Conservation (phyloP, 768 basidiomycete genomes). For the Panaeolus papilionaceus region DNA sequence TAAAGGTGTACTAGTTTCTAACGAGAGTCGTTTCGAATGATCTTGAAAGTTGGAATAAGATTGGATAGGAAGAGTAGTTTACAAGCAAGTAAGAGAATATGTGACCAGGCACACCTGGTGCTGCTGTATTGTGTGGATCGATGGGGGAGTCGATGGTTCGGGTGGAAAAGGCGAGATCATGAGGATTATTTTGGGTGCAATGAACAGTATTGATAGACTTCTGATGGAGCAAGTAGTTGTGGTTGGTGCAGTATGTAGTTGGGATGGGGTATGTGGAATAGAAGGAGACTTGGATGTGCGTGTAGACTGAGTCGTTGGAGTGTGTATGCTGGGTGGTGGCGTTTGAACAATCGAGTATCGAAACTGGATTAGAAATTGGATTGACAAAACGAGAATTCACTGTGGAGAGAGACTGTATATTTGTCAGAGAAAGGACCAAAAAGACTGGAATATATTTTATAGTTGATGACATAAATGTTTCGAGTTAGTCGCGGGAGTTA, state of each 20-base stretch:
- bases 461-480: background rate
- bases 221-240: background rate
- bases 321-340: constrained; percentile 2
- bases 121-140: background rate
- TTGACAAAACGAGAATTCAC: background rate
- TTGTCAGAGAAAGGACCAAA: too few species aligned
- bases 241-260: background rate
- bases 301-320: background rate
- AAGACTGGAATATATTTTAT: background rate
- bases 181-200: background rate
- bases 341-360: background rate
- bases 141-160: background rate
- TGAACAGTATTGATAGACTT: background rate
- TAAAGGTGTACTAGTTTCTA: too few species aligned
- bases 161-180: background rate
- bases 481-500: too few species aligned
- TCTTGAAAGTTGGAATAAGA: background rate
- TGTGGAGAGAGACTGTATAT: too few species aligned
- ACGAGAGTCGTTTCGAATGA: background rate
- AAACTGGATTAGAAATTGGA: background rate
- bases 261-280: background rate
- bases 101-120: background rate
- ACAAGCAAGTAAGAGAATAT: too few species aligned
- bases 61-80: background rate
- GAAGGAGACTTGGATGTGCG: background rate